phyloP scores from a whole-genome alignment of 495 filamentous ascomycete species.

The Aspergillus conjunctus region DNA sequence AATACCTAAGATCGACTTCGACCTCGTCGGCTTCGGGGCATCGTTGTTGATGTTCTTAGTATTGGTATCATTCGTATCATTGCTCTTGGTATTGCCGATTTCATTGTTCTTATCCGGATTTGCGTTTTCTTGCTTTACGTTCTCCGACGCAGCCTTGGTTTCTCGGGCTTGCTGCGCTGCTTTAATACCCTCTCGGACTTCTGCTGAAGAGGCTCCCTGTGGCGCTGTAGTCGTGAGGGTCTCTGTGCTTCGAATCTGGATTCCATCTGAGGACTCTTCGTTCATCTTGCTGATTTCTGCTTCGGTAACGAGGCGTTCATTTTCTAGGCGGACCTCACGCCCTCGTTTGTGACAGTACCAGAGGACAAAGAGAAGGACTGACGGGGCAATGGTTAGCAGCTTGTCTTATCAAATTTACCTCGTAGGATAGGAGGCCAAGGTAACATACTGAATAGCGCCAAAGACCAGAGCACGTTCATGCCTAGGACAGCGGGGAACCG shows the following conservation, averaged over 20 bases:
- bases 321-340: constrained; percentile 76
- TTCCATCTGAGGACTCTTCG: constrained; percentile 31
- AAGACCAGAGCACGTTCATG: constrained; percentile 82
- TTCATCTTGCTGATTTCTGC: constrained; percentile 50
- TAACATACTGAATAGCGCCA: constrained; percentile 76
- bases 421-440: neutral
- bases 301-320: constrained; percentile 60
- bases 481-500: constrained; percentile 83
- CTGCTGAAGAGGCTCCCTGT: constrained; percentile 43
- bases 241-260: constrained; percentile 42
- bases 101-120: neutral
- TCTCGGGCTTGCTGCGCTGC: constrained; percentile 41
- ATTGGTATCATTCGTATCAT: constrained; percentile 1
- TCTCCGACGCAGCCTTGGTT: constrained; percentile 20
- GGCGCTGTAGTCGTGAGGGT: constrained; percentile 51
- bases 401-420: too few species aligned
- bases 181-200: constrained; percentile 45
- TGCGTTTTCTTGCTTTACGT: constrained; percentile 1
- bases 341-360: constrained; percentile 99
- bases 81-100: neutral
- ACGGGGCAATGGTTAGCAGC: constrained; percentile 4
- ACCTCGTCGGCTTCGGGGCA: constrained; percentile 30
- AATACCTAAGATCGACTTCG: constrained; percentile 40
- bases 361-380: constrained; percentile 84
- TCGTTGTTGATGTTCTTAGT: constrained; percentile 3